A percentile compares a stretch with the other conserved stretches of the same genome.
Conservation (phyloP, 225 moss, liverwort and hornwort species). For the Lunularia cruciata region DNA sequence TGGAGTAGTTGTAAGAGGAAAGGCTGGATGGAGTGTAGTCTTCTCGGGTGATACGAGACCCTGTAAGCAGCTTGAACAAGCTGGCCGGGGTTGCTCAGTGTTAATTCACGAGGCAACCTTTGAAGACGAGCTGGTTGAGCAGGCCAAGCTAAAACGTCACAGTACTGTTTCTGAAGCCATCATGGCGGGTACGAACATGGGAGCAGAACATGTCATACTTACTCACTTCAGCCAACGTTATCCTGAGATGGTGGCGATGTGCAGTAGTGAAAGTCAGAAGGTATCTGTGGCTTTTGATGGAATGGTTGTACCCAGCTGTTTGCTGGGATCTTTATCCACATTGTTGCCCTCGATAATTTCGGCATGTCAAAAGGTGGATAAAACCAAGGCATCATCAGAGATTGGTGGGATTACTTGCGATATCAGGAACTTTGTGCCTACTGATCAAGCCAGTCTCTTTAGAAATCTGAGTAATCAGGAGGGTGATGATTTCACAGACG, state of each 20-base stretch:
- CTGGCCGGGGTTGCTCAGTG: constrained; percentile 50
- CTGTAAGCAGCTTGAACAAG: constrained; percentile 44
- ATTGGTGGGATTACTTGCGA: not conserved
- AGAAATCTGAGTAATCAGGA: not conserved
- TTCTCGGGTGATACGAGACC: constrained; percentile 62
- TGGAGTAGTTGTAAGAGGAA: constrained; percentile 45
- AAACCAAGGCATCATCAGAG: not conserved
- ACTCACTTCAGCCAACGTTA: constrained; percentile 66
- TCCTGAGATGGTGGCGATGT: constrained; percentile 46
- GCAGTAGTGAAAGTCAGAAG: constrained; percentile 13
- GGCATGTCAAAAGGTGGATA: constrained; percentile 25
- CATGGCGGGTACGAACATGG: constrained; percentile 42
- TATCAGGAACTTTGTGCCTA: not conserved
- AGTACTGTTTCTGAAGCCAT: constrained; percentile 58
- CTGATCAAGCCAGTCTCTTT: not conserved
- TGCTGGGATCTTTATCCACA: constrained; percentile 25
- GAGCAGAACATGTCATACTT: constrained; percentile 43
- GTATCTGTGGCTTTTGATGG: constrained; percentile 48
- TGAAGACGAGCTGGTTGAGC: constrained; percentile 46
- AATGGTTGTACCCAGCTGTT: constrained; percentile 43
- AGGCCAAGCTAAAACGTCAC: constrained; percentile 47
- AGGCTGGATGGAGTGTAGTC: constrained; percentile 49
- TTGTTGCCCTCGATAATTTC: constrained; percentile 31
- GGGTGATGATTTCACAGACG: not conserved
- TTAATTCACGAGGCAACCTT: constrained; percentile 63